Evolutionary conservation across 306 rosid genomes (phyloP).

Genomic region (Myrica gale): DNA sequence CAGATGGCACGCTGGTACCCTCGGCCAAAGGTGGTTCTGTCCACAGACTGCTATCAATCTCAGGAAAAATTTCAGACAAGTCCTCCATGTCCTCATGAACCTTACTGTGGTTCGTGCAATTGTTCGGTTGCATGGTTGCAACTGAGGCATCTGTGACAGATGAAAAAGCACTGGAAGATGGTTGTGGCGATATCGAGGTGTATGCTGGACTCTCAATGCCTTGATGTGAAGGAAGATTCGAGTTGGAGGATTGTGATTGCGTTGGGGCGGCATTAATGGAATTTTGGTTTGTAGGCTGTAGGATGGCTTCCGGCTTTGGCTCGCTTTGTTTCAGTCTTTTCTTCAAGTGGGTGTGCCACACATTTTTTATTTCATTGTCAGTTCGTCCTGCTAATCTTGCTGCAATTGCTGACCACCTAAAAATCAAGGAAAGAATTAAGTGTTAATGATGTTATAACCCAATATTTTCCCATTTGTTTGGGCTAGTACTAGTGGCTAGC

Average conservation of each 20-base stretch:
- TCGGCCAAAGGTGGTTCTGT: constrained; percentile 50
- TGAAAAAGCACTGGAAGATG: constrained; percentile 50
- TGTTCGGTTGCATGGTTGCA: constrained; percentile 6
- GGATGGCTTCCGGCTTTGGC: constrained; percentile 13
- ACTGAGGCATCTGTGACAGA: constrained; percentile 31
- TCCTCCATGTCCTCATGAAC: constrained; percentile 46
- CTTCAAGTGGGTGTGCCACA: constrained; percentile 97
- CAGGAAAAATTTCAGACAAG: constrained; percentile 36
- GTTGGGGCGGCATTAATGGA: constrained; percentile 39
- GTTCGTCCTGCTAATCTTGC: constrained; percentile 87
- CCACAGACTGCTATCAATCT: constrained; percentile 67
- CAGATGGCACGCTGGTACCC: constrained; percentile 7
- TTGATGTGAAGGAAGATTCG: constrained; percentile 22
- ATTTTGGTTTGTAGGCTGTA: constrained; percentile 25
- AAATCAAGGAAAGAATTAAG: constrained; percentile 7
- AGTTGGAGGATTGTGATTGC: constrained; percentile 37
- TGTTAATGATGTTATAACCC: background rate
- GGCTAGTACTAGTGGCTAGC: background rate
- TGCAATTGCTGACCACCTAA: constrained; percentile 97
- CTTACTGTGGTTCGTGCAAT: constrained; percentile 11
- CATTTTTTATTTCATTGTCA: constrained; percentile 89
- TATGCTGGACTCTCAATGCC: constrained; percentile 28
- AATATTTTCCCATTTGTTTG: background rate
- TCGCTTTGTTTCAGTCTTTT: constrained; percentile 47
- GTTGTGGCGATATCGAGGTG: constrained; percentile 27